Conservation (phyloP, 495 filamentous ascomycete genomes). For the Aspergillus avenaceus region DNA sequence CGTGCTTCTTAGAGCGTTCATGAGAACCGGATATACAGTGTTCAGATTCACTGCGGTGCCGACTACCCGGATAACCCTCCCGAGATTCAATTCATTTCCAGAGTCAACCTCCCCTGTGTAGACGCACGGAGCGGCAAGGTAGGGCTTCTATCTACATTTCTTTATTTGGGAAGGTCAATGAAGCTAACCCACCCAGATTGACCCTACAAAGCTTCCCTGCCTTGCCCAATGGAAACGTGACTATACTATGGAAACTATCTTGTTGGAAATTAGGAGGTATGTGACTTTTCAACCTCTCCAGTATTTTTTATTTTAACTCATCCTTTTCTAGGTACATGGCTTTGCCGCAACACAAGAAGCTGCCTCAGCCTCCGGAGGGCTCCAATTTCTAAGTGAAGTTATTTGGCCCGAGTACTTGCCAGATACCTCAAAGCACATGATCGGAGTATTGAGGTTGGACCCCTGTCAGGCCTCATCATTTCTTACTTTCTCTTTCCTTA, state of each 20-base stretch:
- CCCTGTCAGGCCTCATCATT: conserved; percentile 24
- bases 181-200: conserved; percentile 54
- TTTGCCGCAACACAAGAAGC: conserved; percentile 87
- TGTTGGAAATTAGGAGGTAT: conserved; percentile 82
- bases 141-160: conserved; percentile 5
- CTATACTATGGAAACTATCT: conserved; percentile 87
- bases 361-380: conserved; percentile 89
- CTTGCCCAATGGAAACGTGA: conserved; percentile 85
- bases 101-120: conserved; percentile 93
- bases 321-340: conserved; percentile 75
- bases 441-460: conserved; percentile 32
- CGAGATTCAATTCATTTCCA: conserved; percentile 82
- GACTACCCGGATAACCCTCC: conserved; percentile 88
- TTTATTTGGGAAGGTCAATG: not conserved
- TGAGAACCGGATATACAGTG: conserved; percentile 96
- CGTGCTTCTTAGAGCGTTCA: conserved; percentile 67
- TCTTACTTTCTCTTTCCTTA: conserved; percentile 23
- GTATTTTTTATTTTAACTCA: conserved; percentile 10
- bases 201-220: conserved; percentile 75
- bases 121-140: conserved; percentile 73
- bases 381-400: conserved; percentile 64
- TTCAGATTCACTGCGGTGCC: conserved; percentile 93
- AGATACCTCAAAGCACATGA: conserved; percentile 17
- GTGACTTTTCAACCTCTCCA: conserved; percentile 8
- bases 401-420: conserved; percentile 12